Evolutionary conservation across 2,329 filamentous ascomycete species (phyloP).

Genomic region (Hymenoscyphus occultus): DNA sequence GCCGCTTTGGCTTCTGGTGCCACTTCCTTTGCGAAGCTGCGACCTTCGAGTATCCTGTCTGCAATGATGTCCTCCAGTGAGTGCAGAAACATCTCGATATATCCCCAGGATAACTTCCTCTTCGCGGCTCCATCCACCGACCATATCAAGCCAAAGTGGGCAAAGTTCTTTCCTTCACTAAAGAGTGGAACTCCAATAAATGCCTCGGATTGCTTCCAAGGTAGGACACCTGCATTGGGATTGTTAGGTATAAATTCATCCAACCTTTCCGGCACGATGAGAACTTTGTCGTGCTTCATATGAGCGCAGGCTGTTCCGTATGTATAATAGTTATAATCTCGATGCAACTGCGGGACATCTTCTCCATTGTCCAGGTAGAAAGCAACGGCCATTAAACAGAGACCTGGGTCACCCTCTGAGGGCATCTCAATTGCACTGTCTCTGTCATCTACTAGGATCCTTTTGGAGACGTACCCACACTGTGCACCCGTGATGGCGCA

Average conservation of each 20-base stretch:
- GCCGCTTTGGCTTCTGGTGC: conserved; percentile 32
- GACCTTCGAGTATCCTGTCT: conserved; percentile 53
- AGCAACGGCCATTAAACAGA: conserved; percentile 61
- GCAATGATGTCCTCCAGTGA: conserved; percentile 65
- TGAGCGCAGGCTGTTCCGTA: conserved; percentile 61
- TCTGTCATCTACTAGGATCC: conserved; percentile 58
- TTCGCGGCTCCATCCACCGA: conserved; percentile 56
- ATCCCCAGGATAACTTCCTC: conserved; percentile 60
- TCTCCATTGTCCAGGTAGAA: conserved; percentile 64
- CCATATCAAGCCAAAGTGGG: conserved; percentile 72
- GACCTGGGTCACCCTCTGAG: conserved; percentile 57
- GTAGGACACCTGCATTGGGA: conserved; percentile 50
- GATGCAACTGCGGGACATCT: conserved; percentile 49
- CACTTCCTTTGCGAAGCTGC: conserved; percentile 42
- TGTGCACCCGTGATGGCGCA: conserved; percentile 61
- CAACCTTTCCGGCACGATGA: conserved; percentile 62
- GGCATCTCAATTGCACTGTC: conserved; percentile 58
- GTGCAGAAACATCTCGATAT: conserved; percentile 65
- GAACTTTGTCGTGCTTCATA: conserved; percentile 71
- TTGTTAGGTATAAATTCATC: conserved; percentile 57
- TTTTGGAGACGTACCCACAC: conserved; percentile 66
- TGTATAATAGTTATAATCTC: conserved; percentile 61
- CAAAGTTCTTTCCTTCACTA: conserved; percentile 62
- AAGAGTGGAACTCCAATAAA: conserved; percentile 67
- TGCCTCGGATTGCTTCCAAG: conserved; percentile 58